A percentile compares a stretch with the other conserved stretches of the same genome.
Evolutionary conservation across 441 rosid species (phyloP).

Genomic region (Corymbia citriodora): DNA sequence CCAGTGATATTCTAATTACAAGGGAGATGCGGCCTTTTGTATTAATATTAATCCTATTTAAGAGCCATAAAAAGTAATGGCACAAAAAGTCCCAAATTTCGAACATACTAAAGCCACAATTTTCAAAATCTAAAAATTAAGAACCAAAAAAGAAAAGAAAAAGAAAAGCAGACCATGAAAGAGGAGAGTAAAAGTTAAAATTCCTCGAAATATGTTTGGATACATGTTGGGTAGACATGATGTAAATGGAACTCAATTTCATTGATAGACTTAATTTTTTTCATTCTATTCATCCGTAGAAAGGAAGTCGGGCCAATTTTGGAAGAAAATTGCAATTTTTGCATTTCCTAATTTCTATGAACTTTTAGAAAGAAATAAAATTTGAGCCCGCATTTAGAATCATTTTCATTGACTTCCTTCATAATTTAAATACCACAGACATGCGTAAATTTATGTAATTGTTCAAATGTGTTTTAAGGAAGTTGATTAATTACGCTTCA

Average conservation of each 20-base stretch:
- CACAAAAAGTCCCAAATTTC: neutral
- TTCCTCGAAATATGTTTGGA: neutral
- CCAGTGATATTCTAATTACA: neutral
- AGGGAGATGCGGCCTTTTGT: neutral
- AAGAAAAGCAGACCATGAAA: too few species aligned
- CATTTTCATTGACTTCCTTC: too few species aligned
- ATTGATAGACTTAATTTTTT: too few species aligned
- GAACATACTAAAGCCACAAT: neutral
- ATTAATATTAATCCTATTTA: neutral
- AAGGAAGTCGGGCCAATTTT: neutral
- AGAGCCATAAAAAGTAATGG: neutral
- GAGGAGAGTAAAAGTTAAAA: neutral
- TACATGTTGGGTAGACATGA: rapidly evolving
- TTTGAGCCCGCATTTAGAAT: too few species aligned
- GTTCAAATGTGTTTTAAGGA: too few species aligned
- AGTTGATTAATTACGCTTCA: too few species aligned
- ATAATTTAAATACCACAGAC: rapidly evolving
- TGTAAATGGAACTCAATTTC: neutral
- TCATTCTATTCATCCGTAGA: too few species aligned
- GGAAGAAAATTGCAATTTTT: neutral
- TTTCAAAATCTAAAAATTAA: neutral
- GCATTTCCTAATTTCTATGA: neutral
- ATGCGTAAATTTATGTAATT: too few species aligned
- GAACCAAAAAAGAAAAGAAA: too few species aligned
- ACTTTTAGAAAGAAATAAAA: neutral